Base-by-base conservation (phyloP, 208 protist genomes). In the Trypanosoma mega region DNA sequence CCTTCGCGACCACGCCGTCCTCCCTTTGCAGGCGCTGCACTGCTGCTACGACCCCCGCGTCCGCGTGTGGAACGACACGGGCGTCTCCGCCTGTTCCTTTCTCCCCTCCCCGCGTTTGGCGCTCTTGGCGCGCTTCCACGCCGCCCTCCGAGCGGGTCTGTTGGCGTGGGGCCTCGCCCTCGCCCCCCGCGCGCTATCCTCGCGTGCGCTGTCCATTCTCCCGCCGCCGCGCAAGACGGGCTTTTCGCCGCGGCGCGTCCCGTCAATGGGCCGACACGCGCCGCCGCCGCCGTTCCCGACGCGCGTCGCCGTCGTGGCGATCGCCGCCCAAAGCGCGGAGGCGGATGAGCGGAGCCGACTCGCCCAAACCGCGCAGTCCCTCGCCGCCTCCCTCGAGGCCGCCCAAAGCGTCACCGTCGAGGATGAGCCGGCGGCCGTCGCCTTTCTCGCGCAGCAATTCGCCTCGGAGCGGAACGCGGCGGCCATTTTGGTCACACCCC, bases 11-110 rank as follows among this genome's bases (percentile, higher is more conserved):
- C 49, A 80, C 65, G 72, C 63, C 39, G 36, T 86, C 0, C 30
- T 87, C 14, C 90, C 90, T 0, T 70, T 96, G 50, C 90, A 96
- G 69, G 75, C 82, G 5, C 69, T 96, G 2, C 90, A 96, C 70
- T 92, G 90, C 74, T 93, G 85, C 73, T 92, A 79, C 54, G 90
- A 96, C 49, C 80, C 87, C 0, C 63, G 68, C 30, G 87, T 90
- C 76, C 46, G 62, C 26, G 51, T 59, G 12, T 94, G 90, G 90
- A 82, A 93, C 54, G 80, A 84, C 46, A 67, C 79, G 7, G 50
- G 60, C 27, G 69, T 93, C 24, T 39, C 87, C 5, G 66, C 63
- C 31, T 74, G 89, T 12, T 94, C 87, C 7, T 68, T 92, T 44
- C 68, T 96, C 68, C 90, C 90, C 7, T 49, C 69, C 24, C 53